Base-by-base conservation (phyloP, 495 filamentous ascomycete genomes). In the Penicillium alfredii region DNA sequence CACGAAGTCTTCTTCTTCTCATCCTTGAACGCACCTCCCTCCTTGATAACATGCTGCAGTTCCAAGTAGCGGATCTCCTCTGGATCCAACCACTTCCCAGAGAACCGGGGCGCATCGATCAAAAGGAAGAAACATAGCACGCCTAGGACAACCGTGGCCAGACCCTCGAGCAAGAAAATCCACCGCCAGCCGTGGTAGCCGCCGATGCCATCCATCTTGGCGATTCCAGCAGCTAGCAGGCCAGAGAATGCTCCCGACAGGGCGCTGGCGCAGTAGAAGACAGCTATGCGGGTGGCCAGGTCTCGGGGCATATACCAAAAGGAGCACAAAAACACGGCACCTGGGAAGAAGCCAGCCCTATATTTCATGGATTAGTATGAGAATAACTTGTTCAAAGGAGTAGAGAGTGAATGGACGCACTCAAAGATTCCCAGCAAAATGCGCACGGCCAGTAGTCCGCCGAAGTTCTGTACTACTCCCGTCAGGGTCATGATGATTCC, bases 151-250 rank as follows among this genome's bases (percentile, higher is more conserved):
- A 85, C 61, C 3, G 56, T 77, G 4, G 71, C 69, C 3, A 70
- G 63, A n/a, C 79, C 72, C 30, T 81, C 78, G 3, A 82, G 64
- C 13, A 82, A 71, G 47, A 81, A 80, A 27, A 87, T 85, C 82
- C 82, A 86, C 7, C 77, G 66, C 82, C 82, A 86, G 7, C 81
- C 81, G 26, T 69, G 64, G 12, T 78, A 53, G 0, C 75, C 73
- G 1, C 61, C 76, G 3, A 80, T 48, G 2, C 80, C 81, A 12
- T 80, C 62, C 76, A 86, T 82, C 33, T 80, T 38, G n/a, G 76
- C 72, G 24, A 84, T 78, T 0, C 60, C 80, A 31, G 70, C 82
- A 4, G 84, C 82, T 0, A 87, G 58, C 6, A 87, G 62, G 7
- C 81, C 77, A 3, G 74, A 77, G 35, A 87, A 84, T 1, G 78